Evolutionary conservation across 2,329 filamentous ascomycete genomes (phyloP), one percentile per base, ranked within the genome.

Genomic region (Microcyclospora tardicrescens): DNA sequence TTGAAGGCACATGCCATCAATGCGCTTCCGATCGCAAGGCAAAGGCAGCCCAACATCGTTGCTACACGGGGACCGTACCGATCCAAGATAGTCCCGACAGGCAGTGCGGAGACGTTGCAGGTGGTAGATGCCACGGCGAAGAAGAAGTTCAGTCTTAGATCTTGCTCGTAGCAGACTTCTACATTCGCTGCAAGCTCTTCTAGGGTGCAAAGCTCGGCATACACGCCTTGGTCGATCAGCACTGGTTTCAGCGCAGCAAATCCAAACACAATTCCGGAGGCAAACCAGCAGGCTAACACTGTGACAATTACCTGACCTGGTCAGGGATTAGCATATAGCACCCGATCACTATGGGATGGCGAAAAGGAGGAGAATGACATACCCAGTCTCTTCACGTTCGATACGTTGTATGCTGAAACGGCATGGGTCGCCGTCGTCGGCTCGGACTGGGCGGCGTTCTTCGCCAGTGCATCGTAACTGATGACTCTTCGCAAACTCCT

Each of bases 71-170:
- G 86, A 1, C 87, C 87, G 54, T 76, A 87, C 46, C 77, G 71
- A 60, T 94, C 87, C 16, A 94, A 71, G 33, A 93, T 80, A 1
- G 84, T 83, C 33, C 87, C 87, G 10, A 93, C 77, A 1, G 85
- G 83, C 6, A 94, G 68, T 2, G 86, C 85, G 19, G 78, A 84
- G 11, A 93, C 80, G 54, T 94, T 94, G 37, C 85, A 91, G 2
- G 76, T 82, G 10, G 93, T 85, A 10, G 84, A 85, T 10, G 86
- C 86, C 36, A 86, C 73, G 6, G 85, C 91, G 66, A 94, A 94
- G 81, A 93, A 93, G 49, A 93, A 67, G 58, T 94, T 94, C 38
- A 94, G 70, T 44, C 54, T 58, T 40, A 75, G 57, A 46, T 73
- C 72, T 51, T 79, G 75, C 43, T 67, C 65, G 43, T 69, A 72